Evolutionary conservation across 305 asterid genomes (phyloP), one percentile per base, ranked within the genome.

Genomic region (Nicotiana rustica): DNA sequence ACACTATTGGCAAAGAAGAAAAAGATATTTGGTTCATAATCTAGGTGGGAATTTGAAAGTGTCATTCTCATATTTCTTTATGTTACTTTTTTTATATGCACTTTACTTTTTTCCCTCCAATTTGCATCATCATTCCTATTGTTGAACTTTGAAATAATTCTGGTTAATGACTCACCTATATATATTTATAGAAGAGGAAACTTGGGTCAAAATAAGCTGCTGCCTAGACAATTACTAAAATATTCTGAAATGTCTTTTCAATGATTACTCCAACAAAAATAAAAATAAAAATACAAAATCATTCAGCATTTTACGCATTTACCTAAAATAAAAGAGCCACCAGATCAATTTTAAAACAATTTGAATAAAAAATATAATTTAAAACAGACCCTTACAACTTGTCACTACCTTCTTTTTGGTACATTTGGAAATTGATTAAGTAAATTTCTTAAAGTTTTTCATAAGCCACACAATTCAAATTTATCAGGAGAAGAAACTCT

Each of bases 51-150:
- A 69, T 69, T 17, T 69, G n/a, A n/a, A 38, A 18, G 9, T 2
- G 77, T 38, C 77, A 10, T 38, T 69, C 33, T 38, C 57, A 69
- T 69, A 69, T 69, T 69, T 69, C 77, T 10, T 38, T 57, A 57
- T 56, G 61, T 56, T 56, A 18, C 29, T 56, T 14, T 56, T 14
- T 52, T 1, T 1, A 31, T 31, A 14, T 15, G 21, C 8, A 6
- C n/a, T 10, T 57, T 17, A 57, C 64, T 3, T 55, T 55, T 55
- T 55, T 33, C 35, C 35, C 2, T 55, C n/a, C 60, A 13, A 55
- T 55, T 13, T 57, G 19, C 21, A 5, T 57, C 21, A 17, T 17
- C 21, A 57, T 57, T 56, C 19, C 7, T 33, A 15, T 56, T 56
- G 19, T 56, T 56, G 61, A 56, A 31, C 2, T 67, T 68, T 17